Base-by-base conservation (phyloP, 1,139 yeast genomes). In the Debaryomyces subglobosus region DNA sequence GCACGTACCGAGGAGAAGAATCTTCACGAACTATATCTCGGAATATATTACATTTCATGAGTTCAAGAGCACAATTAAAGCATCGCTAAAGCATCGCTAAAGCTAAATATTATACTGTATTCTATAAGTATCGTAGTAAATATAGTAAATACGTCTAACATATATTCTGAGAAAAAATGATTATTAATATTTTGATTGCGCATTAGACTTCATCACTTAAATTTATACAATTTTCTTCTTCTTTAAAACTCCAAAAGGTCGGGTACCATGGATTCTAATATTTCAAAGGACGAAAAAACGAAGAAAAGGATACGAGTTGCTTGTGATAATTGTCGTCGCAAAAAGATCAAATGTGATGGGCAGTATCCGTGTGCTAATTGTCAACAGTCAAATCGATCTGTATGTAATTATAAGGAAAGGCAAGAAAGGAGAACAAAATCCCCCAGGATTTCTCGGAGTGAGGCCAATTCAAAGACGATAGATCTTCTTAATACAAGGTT, bases 261-360 rank as follows among this genome's bases (percentile, higher is more conserved):
- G n/a, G 8, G 20, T 9, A 37, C 12, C 7, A 39, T 39, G 42
- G 20, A 27, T 25, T 20, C 34, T 6, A 39, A 12, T 18, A 18
- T 9, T 16, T 23, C 15, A 16, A 39, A 18, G 2, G 33, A 10
- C 9, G 47, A 43, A 16, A 39, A 43, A 8, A 5, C 41, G 3
- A 49, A 47, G 13, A 60, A 58, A 44, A 58, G 79, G 10, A 69
- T 72, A 37, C 24, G 42, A 6, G 42, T 69, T 48, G 86, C 86
- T 1, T 82, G 86, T 58, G 84, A 80, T 51, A 67, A 68, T 4
- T 81, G 84, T 55, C 68, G 84, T 4, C 52, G 63, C 20, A 78
- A 77, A 58, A 80, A 80, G 57, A 69, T 79, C 46, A 78, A 76
- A 54, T 80, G 85, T 57, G 71, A 77, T 56, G 84, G 84, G 0